Base-by-base conservation (phyloP, 495 filamentous ascomycete genomes). In the Hypoxylon crocopeplum region DNA sequence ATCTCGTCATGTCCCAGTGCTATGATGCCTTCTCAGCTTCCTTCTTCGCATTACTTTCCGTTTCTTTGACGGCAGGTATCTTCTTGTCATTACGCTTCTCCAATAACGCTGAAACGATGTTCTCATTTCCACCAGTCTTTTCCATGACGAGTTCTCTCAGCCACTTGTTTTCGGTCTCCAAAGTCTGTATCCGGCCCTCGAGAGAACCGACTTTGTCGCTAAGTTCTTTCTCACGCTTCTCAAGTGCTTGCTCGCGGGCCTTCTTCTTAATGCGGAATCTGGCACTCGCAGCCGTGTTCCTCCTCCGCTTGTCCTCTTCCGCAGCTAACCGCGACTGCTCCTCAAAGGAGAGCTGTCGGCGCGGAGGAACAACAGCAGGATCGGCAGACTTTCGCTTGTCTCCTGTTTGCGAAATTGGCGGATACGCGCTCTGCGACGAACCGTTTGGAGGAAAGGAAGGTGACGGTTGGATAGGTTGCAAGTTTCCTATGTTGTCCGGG, bases 231-330 rank as follows among this genome's bases (percentile, higher is more conserved):
- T 94, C 89, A 38, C 86, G 86, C 49, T 87, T 87, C 77, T 98
- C 94, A 54, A 98, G 88, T 2, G 89, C 88, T 70, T 94, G 90
- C 77, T 98, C 94, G 48, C 94, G 90, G 75, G 96, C 91, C 84
- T 98, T 98, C 90, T 98, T 98, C 85, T 98, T 98, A 67, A 96
- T 86, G 51, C 94, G 89, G 84, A 98, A 98, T 48, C 94, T 89
- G 16, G 94, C 94, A 42, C 85, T 89, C 34, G 94, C 94, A 29
- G 94, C 94, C 0, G 94, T 98, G 75, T 98, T 98, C 57, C 94
- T 89, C 38, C 93, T 87, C 8, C 94, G 90, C 72, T 97, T 97
- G 73, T 98, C 94, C 78, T 98, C 94, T 75, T 98, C 94, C 24
- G 94, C 93, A 12, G 91, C 92, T 11, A 86, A 63, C 27, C 91